Percentiles rank a stretch among this genome's conserved stretches.
Conservation (phyloP, 1,284 basidiomycete genomes). For the Schizophyllum amplum region DNA sequence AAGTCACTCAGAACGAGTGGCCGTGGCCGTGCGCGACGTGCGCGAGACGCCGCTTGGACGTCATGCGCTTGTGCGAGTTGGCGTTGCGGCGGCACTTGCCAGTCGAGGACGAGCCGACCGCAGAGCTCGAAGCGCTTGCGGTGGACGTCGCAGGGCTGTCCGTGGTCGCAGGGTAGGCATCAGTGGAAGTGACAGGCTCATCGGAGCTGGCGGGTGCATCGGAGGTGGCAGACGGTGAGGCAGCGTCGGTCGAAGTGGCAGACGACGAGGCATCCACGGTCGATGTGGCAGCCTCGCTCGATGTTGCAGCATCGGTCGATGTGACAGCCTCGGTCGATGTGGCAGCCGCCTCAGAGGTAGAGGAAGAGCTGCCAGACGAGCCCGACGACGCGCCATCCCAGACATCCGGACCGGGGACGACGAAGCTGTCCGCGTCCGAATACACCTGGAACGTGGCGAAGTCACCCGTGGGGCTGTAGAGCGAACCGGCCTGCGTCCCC, state of each 20-base stretch:
- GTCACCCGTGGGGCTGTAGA: slow-evolving; percentile 13
- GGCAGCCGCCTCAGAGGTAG: background rate
- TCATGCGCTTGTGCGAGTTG: background rate
- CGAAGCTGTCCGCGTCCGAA: background rate
- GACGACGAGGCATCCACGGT: background rate
- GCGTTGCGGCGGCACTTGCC: background rate
- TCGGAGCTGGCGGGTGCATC: background rate
- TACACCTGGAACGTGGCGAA: slow-evolving; percentile 16
- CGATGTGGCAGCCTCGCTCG: background rate
- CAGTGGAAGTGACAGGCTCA: too few relatives aligned
- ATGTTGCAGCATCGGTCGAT: background rate
- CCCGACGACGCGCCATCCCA: slow-evolving; percentile 11
- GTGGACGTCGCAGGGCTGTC: background rate
- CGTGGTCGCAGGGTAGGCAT: too few relatives aligned
- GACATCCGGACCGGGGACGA: slow-evolving; percentile 13
- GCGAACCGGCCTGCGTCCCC: slow-evolving; percentile 18
- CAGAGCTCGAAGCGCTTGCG: background rate
- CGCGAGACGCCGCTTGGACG: background rate
- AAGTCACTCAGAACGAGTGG: background rate
- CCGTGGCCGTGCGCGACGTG: background rate
- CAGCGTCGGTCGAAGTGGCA: background rate
- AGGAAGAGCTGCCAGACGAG: background rate
- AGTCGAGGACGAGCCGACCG: background rate
- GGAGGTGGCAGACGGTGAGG: background rate
- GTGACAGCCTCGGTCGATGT: background rate